Percentiles rank a stretch among this genome's conserved stretches.
Evolutionary conservation across 2,329 filamentous ascomycete genomes (phyloP).

Genomic region (Sclerotinia glacialis): DNA sequence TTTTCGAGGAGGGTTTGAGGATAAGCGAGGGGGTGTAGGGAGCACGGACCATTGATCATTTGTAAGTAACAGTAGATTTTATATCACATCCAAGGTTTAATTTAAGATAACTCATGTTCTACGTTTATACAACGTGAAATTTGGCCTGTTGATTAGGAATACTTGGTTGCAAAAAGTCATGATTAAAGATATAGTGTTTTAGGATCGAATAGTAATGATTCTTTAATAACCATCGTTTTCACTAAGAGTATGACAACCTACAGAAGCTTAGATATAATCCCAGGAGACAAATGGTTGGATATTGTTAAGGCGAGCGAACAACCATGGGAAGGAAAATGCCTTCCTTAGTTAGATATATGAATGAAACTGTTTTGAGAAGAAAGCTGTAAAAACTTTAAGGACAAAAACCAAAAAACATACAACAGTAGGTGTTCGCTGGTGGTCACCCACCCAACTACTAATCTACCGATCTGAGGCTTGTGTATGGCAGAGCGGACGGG

Average conservation of each 20-base stretch:
- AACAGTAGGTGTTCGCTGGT: constrained; percentile 13
- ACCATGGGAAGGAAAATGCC: neutral
- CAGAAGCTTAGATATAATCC: neutral
- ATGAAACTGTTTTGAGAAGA: neutral
- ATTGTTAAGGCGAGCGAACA: neutral
- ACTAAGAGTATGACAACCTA: neutral
- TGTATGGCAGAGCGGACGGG: constrained; percentile 15
- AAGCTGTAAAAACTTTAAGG: too few species aligned
- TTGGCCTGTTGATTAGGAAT: too few species aligned
- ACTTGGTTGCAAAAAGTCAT: neutral
- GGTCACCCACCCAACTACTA: constrained; percentile 16
- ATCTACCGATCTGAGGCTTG: constrained; percentile 9
- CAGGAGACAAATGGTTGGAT: neutral
- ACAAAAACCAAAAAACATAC: neutral
- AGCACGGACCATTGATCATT: neutral
- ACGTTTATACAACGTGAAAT: neutral
- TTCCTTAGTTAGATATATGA: too few species aligned
- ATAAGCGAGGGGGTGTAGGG: neutral
- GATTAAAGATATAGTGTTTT: neutral
- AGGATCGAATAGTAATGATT: neutral
- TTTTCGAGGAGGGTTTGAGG: neutral
- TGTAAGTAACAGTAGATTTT: neutral
- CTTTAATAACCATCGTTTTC: neutral
- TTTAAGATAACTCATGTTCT: too few species aligned
- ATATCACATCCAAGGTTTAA: neutral